Conservation (phyloP, 768 basidiomycete genomes). For the Hortiboletus flavorubellus region DNA sequence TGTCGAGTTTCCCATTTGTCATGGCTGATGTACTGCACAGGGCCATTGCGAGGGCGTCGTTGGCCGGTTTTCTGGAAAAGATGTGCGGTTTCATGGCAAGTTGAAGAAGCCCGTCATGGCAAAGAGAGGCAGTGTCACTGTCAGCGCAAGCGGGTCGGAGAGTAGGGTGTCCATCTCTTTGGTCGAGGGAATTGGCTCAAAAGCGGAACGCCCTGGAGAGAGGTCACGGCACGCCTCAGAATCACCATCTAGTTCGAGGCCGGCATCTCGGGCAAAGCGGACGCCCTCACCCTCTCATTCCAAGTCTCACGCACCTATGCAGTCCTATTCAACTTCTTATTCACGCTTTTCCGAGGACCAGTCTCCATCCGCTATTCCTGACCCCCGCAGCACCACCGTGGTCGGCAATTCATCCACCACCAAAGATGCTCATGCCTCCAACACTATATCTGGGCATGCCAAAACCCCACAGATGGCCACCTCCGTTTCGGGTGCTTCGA, state of each 20-base stretch:
- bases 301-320: conserved; percentile 13
- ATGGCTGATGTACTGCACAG: conserved; percentile 34
- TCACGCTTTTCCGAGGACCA: conserved; percentile 18
- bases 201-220: not conserved
- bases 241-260: conserved; percentile 17
- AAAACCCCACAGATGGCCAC: conserved; percentile 19
- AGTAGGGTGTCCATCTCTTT: conserved; percentile 20
- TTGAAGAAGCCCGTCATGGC: conserved; percentile 80
- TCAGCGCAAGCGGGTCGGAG: not conserved
- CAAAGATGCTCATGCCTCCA: not conserved
- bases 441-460: conserved; percentile 11
- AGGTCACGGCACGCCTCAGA: conserved; percentile 9
- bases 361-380: not conserved
- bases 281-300: conserved; percentile 16
- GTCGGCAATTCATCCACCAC: not conserved
- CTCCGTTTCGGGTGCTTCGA: conserved; percentile 29
- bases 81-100: conserved; percentile 68
- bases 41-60: conserved; percentile 89
- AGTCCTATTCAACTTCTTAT: conserved; percentile 16
- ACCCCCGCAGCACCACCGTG: conserved; percentile 4
- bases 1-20: not conserved
- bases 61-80: conserved; percentile 59
- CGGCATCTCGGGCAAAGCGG: conserved; percentile 17
- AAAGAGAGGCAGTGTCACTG: conserved; percentile 44
- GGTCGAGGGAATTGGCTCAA: conserved; percentile 6